These are phyloP conservation scores for Auricularia sp. DNA, from an alignment of 768 basidiomycete genomes.

Conservation along the genomic window DNA sequence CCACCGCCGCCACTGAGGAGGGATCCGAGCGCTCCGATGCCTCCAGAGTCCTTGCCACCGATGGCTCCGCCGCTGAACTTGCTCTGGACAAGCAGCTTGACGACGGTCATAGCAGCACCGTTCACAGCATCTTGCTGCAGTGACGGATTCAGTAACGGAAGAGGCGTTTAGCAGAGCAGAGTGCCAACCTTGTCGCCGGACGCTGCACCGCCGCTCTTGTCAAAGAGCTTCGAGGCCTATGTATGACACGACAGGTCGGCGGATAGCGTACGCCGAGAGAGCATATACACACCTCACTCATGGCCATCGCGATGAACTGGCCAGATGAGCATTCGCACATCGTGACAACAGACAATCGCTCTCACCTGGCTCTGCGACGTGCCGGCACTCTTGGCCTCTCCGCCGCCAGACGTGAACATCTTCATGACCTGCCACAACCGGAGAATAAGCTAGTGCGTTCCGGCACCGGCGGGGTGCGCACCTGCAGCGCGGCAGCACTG, in stretches of 20 bases:
- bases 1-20: slow-evolving; percentile 58
- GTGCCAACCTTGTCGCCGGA: slow-evolving; percentile 41
- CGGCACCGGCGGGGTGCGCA: slow-evolving; percentile 14
- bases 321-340: too few relatives aligned
- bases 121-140: slow-evolving; percentile 66
- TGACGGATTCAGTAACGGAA: slow-evolving; percentile 11
- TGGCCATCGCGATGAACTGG: slow-evolving; percentile 74
- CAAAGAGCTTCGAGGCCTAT: slow-evolving; percentile 57
- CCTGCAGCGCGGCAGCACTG: slow-evolving; percentile 70
- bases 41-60: background rate
- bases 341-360: too few relatives aligned
- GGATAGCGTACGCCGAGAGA: too few relatives aligned
- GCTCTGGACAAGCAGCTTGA: slow-evolving; percentile 61
- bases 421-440: slow-evolving; percentile 42
- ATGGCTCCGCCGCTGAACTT: slow-evolving; percentile 27
- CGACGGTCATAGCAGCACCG: slow-evolving; percentile 73
- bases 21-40: background rate
- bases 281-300: slow-evolving; percentile 45
- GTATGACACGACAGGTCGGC: background rate
- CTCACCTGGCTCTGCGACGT: slow-evolving; percentile 20
- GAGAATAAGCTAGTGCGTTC: background rate
- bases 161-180: background rate
- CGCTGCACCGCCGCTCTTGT: slow-evolving; percentile 51
- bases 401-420: slow-evolving; percentile 48
- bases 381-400: slow-evolving; percentile 28